phyloP scores from a whole-genome alignment of 2,329 filamentous ascomycete genomes.

The Fusarium paranaense region DNA sequence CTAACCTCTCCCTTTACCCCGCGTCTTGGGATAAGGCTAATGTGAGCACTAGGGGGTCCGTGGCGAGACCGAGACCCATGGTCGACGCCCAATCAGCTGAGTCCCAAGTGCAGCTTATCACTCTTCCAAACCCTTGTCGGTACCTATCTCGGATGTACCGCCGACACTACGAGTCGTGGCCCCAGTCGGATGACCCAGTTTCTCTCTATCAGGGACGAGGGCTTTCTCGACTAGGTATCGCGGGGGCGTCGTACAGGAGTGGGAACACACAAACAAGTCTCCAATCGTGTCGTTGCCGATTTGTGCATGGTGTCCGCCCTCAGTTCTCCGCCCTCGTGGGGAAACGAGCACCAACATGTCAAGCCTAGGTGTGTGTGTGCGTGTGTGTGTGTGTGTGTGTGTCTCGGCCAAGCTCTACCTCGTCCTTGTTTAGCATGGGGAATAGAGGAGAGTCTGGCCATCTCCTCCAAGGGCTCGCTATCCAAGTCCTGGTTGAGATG shows the following conservation, averaged over 20 bases:
- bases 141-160: background rate
- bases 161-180: background rate
- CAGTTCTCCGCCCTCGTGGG: background rate
- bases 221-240: background rate
- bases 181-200: background rate
- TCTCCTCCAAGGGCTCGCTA: background rate
- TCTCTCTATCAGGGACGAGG: background rate
- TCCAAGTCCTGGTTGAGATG: background rate
- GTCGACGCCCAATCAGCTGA: background rate
- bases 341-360: background rate
- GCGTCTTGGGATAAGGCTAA: constrained; percentile 1
- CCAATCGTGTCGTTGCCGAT: background rate
- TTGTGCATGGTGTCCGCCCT: background rate
- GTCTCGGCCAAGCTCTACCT: background rate
- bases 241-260: background rate
- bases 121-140: background rate
- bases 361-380: background rate
- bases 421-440: background rate
- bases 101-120: background rate
- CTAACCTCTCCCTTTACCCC: background rate
- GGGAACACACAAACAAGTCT: background rate
- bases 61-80: background rate
- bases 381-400: background rate
- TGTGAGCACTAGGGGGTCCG: background rate
- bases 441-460: background rate